Evolutionary conservation across 1,139 yeast species (phyloP), one percentile per base, ranked within the genome.

Genomic region (Ogataea hybrid): DNA sequence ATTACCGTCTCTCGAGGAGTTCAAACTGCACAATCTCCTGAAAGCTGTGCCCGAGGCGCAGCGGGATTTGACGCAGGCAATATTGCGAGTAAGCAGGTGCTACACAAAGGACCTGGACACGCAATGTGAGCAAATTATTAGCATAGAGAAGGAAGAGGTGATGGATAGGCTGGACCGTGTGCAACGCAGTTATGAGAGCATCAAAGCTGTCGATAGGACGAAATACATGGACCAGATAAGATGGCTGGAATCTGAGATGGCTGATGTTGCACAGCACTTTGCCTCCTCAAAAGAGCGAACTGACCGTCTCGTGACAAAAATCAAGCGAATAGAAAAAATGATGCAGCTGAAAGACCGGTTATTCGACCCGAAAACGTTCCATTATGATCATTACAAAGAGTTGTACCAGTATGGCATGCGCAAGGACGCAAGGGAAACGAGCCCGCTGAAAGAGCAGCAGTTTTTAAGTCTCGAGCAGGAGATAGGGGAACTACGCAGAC

Each of bases 21-120:
- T 75, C 54, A 62, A 63, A 36, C 55, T 75, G 16, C 67, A 64
- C 42, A 57, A 58, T 39, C 69, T 75, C 17, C 52, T 56, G 14
- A 42, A 45, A n/a, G 39, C 47, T 16, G 41, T 73, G 18, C 57
- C 59, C n/a, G 62, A 62, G 2, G 52, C 73, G 4, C 49, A 51
- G 12, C 52, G 51, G 7, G 67, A 64, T 29, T 67, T 71, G 20
- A 55, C 61, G 0, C 60, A 62, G 11, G 59, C 73, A 16, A 50
- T 74, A 6, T 42, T 67, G 17, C 50, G 56, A 8, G 74, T 71
- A 5, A 55, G 69, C 2, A 32, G 53, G 12, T 67, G 65, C 42
- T 75, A 71, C 52, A 69, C 68, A 35, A 54, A 61, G 31, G 80
- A 75, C 49, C 55, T 75, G 39, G 64, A 52, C 39, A 39, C 32